Conservation (phyloP, 208 protist species). For the Trypanosoma theileri region DNA sequence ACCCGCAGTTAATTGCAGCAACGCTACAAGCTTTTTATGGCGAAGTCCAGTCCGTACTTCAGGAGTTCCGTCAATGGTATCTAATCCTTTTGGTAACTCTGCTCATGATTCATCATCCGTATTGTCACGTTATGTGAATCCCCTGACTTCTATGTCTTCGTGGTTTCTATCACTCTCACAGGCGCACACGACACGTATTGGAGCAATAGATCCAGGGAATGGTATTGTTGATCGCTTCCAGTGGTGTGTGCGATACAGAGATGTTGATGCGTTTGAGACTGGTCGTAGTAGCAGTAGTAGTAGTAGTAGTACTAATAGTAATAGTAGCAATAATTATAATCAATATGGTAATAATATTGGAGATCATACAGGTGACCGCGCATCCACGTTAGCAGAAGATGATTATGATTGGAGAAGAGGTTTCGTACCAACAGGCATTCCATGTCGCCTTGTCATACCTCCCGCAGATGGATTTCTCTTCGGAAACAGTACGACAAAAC, state of each 20-base stretch:
- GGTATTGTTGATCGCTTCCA: constrained; percentile 45
- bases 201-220: constrained; percentile 27
- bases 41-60: constrained; percentile 45
- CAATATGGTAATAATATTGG: too few species aligned
- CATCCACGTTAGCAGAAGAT: neutral
- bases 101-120: constrained; percentile 5
- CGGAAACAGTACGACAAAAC: constrained; percentile 25
- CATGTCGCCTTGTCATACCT: constrained; percentile 60
- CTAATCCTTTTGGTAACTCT: constrained; percentile 15
- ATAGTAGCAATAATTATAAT: too few species aligned
- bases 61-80: constrained; percentile 43
- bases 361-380: too few species aligned
- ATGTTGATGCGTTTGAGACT: constrained; percentile 18
- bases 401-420: constrained; percentile 19
- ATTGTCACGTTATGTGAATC: constrained; percentile 50
- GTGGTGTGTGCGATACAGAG: constrained; percentile 66
- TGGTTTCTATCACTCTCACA: constrained; percentile 60
- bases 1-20: constrained; percentile 65
- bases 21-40: constrained; percentile 73
- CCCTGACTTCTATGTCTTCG: constrained; percentile 52
- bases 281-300: neutral
- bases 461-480: constrained; percentile 45
- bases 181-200: constrained; percentile 50
- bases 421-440: constrained; percentile 58
- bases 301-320: too few species aligned